Evolutionary conservation across 1,284 basidiomycete species (phyloP).

Genomic region (Trichosporon sp.): DNA sequence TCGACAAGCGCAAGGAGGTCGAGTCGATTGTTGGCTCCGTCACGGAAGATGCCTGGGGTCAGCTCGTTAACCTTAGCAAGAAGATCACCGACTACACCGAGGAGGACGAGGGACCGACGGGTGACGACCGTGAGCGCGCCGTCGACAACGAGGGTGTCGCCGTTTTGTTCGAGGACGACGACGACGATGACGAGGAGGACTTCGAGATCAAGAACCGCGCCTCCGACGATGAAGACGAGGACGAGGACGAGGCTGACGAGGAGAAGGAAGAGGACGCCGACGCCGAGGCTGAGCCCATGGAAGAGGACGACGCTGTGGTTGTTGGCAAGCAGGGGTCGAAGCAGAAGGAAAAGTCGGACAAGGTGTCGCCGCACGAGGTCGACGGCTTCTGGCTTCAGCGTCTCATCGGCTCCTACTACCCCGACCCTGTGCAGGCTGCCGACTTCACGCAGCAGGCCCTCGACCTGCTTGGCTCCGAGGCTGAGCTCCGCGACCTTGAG

Average conservation of each 20-base stretch:
- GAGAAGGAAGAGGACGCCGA: slow-evolving; percentile 55
- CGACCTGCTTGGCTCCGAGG: slow-evolving; percentile 82
- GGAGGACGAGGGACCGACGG: slow-evolving; percentile 77
- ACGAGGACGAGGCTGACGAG: slow-evolving; percentile 69
- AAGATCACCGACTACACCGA: slow-evolving; percentile 95
- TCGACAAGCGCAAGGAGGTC: slow-evolving; percentile 95
- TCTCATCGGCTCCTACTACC: slow-evolving; percentile 81
- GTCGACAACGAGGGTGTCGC: slow-evolving; percentile 77
- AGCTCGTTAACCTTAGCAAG: slow-evolving; percentile 82
- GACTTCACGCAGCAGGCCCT: slow-evolving; percentile 86
- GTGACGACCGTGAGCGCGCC: slow-evolving; percentile 56
- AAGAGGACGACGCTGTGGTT: slow-evolving; percentile 56
- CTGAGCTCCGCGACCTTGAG: slow-evolving; percentile 86
- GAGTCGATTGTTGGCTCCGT: slow-evolving; percentile 72
- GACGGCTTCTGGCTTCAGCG: slow-evolving; percentile 99
- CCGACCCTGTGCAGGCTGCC: slow-evolving; percentile 89
- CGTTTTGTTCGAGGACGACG: slow-evolving; percentile 94
- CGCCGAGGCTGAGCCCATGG: slow-evolving; percentile 48
- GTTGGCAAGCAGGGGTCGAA: slow-evolving; percentile 56
- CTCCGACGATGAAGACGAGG: slow-evolving; percentile 60
- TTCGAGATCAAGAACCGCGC: slow-evolving; percentile 60
- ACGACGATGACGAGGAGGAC: slow-evolving; percentile 69
- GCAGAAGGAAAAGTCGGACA: slow-evolving; percentile 54
- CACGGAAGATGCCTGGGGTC: slow-evolving; percentile 72
- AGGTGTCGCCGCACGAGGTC: slow-evolving; percentile 82